These are phyloP conservation scores for Irpex rosettiformis DNA, from an alignment of 1,284 basidiomycete species.

Conservation along the genomic window DNA sequence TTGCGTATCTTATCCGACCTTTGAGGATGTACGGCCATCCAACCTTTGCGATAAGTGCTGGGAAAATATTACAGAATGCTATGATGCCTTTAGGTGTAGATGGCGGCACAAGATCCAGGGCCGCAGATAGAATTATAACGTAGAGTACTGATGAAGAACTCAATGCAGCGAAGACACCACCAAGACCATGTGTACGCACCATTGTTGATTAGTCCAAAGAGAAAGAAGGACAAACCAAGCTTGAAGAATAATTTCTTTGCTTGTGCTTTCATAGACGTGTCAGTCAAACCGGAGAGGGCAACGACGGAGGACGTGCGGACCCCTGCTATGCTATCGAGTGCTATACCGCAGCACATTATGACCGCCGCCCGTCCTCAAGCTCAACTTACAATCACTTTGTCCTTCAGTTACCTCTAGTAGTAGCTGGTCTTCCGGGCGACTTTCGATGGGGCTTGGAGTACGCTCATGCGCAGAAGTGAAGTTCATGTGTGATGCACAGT, in stretches of 20 bases:
- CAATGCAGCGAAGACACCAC: neutral
- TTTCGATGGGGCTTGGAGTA: neutral
- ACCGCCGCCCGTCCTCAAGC: neutral
- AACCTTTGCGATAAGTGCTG: slow-evolving; percentile 80
- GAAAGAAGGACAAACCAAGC: slow-evolving; percentile 48
- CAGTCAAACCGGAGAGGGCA: neutral
- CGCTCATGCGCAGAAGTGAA: neutral
- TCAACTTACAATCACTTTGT: neutral
- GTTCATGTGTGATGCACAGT: neutral
- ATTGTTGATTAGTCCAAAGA: slow-evolving; percentile 59
- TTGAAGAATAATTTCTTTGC: slow-evolving; percentile 25
- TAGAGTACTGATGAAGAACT: slow-evolving; percentile 64
- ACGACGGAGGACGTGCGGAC: neutral
- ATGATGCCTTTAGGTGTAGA: slow-evolving; percentile 92
- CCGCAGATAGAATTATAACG: slow-evolving; percentile 95
- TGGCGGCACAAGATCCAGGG: slow-evolving; percentile 89
- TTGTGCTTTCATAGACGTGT: slow-evolving; percentile 7
- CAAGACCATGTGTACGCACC: slow-evolving; percentile 29
- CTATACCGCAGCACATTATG: neutral
- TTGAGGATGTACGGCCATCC: slow-evolving; percentile 91
- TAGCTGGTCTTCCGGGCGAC: neutral
- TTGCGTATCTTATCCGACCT: slow-evolving; percentile 77
- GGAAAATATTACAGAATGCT: slow-evolving; percentile 88
- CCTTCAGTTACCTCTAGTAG: neutral
- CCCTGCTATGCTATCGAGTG: neutral